These are phyloP conservation scores for Trichoderma atrobrunneum DNA, from an alignment of 2,329 filamentous ascomycete species.

Conservation along the genomic window DNA sequence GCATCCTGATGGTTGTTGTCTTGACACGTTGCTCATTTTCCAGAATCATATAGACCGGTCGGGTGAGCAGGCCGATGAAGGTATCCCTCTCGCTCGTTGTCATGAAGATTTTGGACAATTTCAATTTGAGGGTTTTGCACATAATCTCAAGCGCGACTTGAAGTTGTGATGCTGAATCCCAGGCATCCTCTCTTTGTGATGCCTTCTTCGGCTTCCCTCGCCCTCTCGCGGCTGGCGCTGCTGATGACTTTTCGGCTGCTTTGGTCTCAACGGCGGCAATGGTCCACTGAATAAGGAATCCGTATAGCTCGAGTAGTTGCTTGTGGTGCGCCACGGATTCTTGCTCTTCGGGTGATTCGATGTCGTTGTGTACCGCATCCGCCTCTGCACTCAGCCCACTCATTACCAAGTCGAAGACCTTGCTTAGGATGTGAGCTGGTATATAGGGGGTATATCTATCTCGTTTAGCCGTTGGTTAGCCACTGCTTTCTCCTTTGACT, in stretches of 20 bases:
- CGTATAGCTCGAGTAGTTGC: conserved; percentile 87
- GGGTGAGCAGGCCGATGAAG: conserved; percentile 86
- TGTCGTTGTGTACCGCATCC: conserved; percentile 78
- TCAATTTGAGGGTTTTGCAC: conserved; percentile 92
- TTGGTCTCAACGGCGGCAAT: conserved; percentile 93
- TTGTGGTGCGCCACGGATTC: conserved; percentile 85
- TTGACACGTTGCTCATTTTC: conserved; percentile 94
- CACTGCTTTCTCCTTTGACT: not conserved
- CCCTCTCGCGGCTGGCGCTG: conserved; percentile 64
- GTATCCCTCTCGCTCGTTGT: conserved; percentile 96
- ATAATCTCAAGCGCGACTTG: conserved; percentile 88
- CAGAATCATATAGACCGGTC: conserved; percentile 88
- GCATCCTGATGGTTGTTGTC: conserved; percentile 85
- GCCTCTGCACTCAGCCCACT: conserved; percentile 83
- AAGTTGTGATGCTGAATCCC: conserved; percentile 87
- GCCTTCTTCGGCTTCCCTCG: conserved; percentile 75
- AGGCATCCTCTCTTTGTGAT: conserved; percentile 66
- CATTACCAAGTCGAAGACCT: conserved; percentile 85
- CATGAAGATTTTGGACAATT: conserved; percentile 87
- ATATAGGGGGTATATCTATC: conserved; percentile 79
- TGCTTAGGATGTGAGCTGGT: conserved; percentile 80
- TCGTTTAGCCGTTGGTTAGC: conserved; percentile 29
- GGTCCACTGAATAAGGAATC: conserved; percentile 91
- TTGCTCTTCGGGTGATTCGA: conserved; percentile 84
- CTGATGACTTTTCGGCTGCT: conserved; percentile 80